phyloP scores from a whole-genome alignment of 139 green algal species.

The Tetradesmus lagerheimii region DNA sequence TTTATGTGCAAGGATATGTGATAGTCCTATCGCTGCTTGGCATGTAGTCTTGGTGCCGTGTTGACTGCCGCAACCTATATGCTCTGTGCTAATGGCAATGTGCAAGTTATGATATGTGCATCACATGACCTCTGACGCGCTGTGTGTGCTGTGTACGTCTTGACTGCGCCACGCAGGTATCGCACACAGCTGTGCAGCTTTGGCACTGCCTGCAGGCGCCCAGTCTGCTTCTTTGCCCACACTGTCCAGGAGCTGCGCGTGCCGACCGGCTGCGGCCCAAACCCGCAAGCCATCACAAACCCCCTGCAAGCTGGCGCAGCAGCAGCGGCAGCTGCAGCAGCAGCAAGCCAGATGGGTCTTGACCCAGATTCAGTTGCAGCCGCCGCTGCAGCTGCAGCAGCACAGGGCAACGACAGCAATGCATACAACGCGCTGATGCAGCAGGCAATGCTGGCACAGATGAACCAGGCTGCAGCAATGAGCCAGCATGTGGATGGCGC shows the following conservation, averaged over 20 bases:
- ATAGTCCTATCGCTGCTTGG: too few species aligned
- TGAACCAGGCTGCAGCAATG: neutral
- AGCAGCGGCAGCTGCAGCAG: constrained; percentile 27
- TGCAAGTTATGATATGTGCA: too few species aligned
- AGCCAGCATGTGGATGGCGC: constrained; percentile 25
- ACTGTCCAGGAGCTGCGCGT: constrained; percentile 77
- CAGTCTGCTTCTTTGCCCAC: constrained; percentile 94
- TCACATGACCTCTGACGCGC: too few species aligned
- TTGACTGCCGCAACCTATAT: too few species aligned
- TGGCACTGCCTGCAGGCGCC: constrained; percentile 75
- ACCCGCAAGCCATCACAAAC: neutral
- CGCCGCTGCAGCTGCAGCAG: constrained; percentile 7
- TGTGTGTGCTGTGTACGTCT: neutral
- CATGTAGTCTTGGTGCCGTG: too few species aligned
- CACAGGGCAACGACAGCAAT: neutral
- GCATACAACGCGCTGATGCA: neutral
- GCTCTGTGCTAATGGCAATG: too few species aligned
- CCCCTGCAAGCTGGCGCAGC: constrained; percentile 13
- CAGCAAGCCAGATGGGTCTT: neutral
- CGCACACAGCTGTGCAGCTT: constrained; percentile 94
- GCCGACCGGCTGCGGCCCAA: constrained; percentile 45
- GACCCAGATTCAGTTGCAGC: constrained; percentile 1
- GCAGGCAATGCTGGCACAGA: constrained; percentile 39
- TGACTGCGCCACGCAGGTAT: constrained; percentile 61
- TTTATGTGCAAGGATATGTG: neutral